Percentiles rank a stretch among this genome's conserved stretches.
These are phyloP conservation scores for Biancaea sappan DNA, from an alignment of 306 rosid species.

Conservation along the genomic window DNA sequence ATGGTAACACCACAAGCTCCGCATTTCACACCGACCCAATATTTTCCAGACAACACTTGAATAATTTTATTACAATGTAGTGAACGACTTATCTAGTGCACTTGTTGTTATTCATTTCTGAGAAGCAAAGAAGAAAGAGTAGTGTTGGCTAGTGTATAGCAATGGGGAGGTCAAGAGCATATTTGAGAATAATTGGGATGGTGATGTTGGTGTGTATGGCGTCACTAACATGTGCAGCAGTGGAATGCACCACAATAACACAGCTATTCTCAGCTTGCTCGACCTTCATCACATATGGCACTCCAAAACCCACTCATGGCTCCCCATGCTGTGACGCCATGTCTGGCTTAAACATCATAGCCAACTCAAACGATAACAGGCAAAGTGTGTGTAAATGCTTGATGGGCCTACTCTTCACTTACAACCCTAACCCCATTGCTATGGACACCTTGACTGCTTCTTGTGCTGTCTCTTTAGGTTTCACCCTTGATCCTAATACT, in stretches of 20 bases:
- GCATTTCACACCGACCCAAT: constrained; percentile 45
- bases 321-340: constrained; percentile 61
- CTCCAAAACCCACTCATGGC: constrained; percentile 58
- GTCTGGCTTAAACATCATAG: constrained; percentile 38
- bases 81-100: background rate
- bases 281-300: constrained; percentile 47
- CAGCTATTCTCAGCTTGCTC: constrained; percentile 51
- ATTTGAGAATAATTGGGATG: constrained; percentile 25
- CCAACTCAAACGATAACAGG: constrained; percentile 31
- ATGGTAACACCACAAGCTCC: constrained; percentile 46
- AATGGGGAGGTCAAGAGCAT: constrained; percentile 38
- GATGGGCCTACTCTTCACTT: constrained; percentile 47
- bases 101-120: no score
- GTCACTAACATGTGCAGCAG: constrained; percentile 14
- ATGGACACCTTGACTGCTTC: constrained; percentile 56
- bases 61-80: background rate
- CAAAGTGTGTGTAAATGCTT: constrained; percentile 51
- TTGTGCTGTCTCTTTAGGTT: constrained; percentile 66
- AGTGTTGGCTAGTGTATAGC: background rate
- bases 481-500: constrained; percentile 47
- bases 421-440: constrained; percentile 47
- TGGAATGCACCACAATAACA: constrained; percentile 53
- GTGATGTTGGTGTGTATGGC: constrained; percentile 18
- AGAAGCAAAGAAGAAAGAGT: background rate
- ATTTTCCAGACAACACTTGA: background rate